phyloP scores from a whole-genome alignment of 176 grass and related monocot species.

The Cymbopogon citratus region DNA sequence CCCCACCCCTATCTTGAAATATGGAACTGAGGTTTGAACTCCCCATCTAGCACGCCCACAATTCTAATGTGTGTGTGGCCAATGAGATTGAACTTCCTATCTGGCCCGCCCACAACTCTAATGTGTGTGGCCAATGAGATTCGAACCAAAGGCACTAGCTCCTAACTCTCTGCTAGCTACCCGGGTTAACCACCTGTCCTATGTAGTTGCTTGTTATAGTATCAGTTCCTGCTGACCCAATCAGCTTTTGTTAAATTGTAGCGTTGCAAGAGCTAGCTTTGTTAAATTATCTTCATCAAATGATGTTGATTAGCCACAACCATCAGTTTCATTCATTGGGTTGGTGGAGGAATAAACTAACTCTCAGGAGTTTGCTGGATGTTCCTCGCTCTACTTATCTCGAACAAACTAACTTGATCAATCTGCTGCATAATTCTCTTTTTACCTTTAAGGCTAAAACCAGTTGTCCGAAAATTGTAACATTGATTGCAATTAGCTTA shows the following conservation, averaged over 20 bases:
- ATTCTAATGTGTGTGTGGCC: neutral
- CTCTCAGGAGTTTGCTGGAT: neutral
- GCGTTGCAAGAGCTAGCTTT: neutral
- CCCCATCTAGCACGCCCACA: neutral
- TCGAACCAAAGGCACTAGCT: neutral
- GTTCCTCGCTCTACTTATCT: neutral
- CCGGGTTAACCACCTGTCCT: no score
- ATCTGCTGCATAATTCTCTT: neutral
- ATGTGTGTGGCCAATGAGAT: neutral
- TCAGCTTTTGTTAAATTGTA: neutral
- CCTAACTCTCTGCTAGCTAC: neutral
- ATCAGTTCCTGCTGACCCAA: neutral
- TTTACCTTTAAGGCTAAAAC: neutral
- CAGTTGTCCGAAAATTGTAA: neutral
- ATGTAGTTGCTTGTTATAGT: neutral
- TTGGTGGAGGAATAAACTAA: neutral
- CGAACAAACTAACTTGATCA: neutral
- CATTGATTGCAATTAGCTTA: neutral
- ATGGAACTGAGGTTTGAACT: neutral
- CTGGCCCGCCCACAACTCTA: neutral
- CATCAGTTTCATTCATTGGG: neutral
- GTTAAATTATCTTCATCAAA: neutral
- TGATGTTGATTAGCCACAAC: neutral
- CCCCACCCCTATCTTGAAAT: neutral
- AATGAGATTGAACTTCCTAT: neutral